A percentile compares a stretch with the other conserved stretches of the same genome.
phyloP scores from a whole-genome alignment of 768 basidiomycete genomes.

The Russula olivacea region DNA sequence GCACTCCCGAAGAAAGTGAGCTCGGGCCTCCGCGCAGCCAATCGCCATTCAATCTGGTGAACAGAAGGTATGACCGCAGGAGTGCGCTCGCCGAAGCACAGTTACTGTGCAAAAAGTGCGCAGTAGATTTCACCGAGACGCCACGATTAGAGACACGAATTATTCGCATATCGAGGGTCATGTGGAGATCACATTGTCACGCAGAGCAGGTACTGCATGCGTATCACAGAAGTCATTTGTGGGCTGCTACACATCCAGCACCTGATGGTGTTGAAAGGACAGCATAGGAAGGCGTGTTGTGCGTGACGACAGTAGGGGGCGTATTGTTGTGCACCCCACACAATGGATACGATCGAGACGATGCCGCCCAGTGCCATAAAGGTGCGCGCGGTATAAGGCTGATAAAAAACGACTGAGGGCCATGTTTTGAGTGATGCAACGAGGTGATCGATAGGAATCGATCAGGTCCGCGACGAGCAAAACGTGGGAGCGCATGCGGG shows the following conservation, averaged over 20 bases:
- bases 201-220: not conserved
- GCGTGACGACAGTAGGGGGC: not conserved
- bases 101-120: not conserved
- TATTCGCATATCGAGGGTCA: not conserved
- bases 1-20: not conserved
- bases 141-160: not conserved
- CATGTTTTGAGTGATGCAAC: not conserved
- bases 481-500: not conserved
- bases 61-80: not conserved
- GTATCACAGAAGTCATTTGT: not conserved
- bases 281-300: no score
- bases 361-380: no score
- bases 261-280: not conserved
- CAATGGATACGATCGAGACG: no score
- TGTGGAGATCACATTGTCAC: not conserved
- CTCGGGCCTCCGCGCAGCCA: not conserved
- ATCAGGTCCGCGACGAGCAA: not conserved
- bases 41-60: not conserved
- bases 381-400: no score
- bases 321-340: no score
- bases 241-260: not conserved
- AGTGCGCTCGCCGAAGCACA: not conserved
- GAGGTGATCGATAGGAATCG: not conserved
- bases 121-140: not conserved
- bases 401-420: no score